Conservation (phyloP, 2,329 filamentous ascomycete species). For the Cladophialophora bantiana region DNA sequence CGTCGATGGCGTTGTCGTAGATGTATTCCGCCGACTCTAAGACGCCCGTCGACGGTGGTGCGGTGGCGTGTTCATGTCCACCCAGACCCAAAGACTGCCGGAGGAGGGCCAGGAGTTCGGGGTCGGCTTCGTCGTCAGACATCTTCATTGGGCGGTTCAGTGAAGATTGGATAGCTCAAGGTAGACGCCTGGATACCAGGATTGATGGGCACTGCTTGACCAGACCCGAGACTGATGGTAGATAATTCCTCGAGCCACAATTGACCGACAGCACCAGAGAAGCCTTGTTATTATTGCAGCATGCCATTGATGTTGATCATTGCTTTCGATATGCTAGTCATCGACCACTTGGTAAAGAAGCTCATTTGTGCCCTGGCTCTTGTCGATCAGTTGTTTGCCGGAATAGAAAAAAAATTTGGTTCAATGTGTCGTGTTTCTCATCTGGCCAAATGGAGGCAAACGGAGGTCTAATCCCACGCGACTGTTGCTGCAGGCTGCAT, state of each 20-base stretch:
- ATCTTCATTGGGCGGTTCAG: constrained; percentile 55
- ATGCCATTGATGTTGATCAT: constrained; percentile 16
- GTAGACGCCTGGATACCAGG: background rate
- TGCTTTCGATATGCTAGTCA: constrained; percentile 6
- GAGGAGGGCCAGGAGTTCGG: constrained; percentile 83
- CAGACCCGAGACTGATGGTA: background rate
- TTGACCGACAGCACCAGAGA: constrained; percentile 17
- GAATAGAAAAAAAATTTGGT: background rate
- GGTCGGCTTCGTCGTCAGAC: constrained; percentile 92
- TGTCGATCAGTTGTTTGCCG: background rate
- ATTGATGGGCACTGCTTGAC: background rate
- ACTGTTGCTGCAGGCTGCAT: background rate
- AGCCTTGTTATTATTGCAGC: constrained; percentile 16
- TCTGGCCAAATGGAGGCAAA: constrained; percentile 10
- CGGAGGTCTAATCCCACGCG: constrained; percentile 4
- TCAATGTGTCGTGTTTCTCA: constrained; percentile 8
- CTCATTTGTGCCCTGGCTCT: constrained; percentile 6
- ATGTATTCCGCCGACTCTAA: constrained; percentile 83
- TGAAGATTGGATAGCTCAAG: background rate
- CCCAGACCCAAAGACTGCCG: constrained; percentile 75
- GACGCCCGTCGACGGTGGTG: constrained; percentile 77
- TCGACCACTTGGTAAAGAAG: background rate
- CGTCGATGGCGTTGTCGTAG: constrained; percentile 91
- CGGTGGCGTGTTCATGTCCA: constrained; percentile 48
- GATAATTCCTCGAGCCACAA: constrained; percentile 1